These are phyloP conservation scores for Marasmius oreades DNA, from an alignment of 1,284 basidiomycete genomes.

Conservation along the genomic window DNA sequence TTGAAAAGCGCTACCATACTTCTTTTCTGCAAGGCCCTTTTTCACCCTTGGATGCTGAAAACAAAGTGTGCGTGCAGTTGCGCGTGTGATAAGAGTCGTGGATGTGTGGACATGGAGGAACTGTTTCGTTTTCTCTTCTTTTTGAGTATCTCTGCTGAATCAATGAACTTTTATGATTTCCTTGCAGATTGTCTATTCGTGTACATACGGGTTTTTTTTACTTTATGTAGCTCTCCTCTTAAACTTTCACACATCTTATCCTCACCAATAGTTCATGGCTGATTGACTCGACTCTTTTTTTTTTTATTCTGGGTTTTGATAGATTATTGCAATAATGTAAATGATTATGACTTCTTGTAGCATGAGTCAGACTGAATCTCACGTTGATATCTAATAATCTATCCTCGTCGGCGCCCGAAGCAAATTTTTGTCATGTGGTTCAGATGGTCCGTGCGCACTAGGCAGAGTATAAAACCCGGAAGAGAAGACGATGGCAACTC, in stretches of 20 bases:
- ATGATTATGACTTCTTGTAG: not conserved
- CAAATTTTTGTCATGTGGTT: not conserved
- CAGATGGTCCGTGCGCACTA: not conserved
- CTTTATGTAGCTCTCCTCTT: not conserved
- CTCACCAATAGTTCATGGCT: too few relatives aligned
- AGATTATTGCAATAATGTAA: not conserved
- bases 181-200: too few relatives aligned
- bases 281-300: too few relatives aligned
- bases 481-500: not conserved
- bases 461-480: not conserved
- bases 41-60: too few relatives aligned
- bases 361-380: too few relatives aligned
- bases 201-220: too few relatives aligned
- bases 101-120: not conserved
- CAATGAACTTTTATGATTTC: not conserved
- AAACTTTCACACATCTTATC: not conserved
- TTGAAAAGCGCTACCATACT: too few relatives aligned
- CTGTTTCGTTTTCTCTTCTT: not conserved
- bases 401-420: not conserved
- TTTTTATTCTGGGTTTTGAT: not conserved
- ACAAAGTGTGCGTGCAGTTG: too few relatives aligned
- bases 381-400: not conserved
- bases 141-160: not conserved
- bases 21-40: too few relatives aligned
- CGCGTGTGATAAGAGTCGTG: not conserved